Conservation (phyloP, 1,284 basidiomycete genomes). For the Boletus putidus region DNA sequence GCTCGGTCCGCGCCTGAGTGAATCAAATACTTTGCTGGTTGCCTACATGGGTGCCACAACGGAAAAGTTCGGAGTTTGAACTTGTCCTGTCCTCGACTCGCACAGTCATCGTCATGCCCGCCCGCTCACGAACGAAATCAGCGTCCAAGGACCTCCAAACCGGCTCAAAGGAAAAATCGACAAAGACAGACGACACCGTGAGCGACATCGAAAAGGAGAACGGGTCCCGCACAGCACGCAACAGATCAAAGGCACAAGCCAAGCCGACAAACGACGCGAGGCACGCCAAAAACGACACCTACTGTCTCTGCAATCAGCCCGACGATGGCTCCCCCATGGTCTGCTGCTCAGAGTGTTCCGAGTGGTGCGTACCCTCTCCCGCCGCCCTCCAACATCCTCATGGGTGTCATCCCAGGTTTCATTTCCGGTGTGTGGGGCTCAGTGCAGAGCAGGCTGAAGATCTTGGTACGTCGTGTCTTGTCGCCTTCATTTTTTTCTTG, state of each 20-base stretch:
- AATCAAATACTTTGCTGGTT: too few species aligned
- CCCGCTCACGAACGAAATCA: conserved; percentile 45
- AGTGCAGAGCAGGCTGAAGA: conserved; percentile 65
- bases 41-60: conserved; percentile 32
- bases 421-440: conserved; percentile 68
- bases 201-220: conserved; percentile 39
- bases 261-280: conserved; percentile 21
- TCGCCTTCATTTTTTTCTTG: conserved; percentile 13
- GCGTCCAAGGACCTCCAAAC: conserved; percentile 15
- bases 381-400: conserved; percentile 1
- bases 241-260: conserved; percentile 28
- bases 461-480: conserved; percentile 57
- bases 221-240: conserved; percentile 15
- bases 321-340: conserved; percentile 85
- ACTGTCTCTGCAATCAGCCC: conserved; percentile 60
- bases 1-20: conserved; percentile 7
- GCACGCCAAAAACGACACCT: conserved; percentile 27
- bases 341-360: conserved; percentile 65
- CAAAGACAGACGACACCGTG: conserved; percentile 20
- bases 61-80: conserved; percentile 37
- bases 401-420: conserved; percentile 55
- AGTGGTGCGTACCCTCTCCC: conserved; percentile 57
- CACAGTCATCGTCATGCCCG: conserved; percentile 43
- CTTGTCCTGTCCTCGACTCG: conserved; percentile 31
- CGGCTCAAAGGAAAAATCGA: conserved; percentile 24